Percentiles rank a stretch among this genome's conserved stretches.
These are phyloP conservation scores for Lyophyllum atratum DNA, from an alignment of 768 basidiomycete genomes.

Conservation along the genomic window DNA sequence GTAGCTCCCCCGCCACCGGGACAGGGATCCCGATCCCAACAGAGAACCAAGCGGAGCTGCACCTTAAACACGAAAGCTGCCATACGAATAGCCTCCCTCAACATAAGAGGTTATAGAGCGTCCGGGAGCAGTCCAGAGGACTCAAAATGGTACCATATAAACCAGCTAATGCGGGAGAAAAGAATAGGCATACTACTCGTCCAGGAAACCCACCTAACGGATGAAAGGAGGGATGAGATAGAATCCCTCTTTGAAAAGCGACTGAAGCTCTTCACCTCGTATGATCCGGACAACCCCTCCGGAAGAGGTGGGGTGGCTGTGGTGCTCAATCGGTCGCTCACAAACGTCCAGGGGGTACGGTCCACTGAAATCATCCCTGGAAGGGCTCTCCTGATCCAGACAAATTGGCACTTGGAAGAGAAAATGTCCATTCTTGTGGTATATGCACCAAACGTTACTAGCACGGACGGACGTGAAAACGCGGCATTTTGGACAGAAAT, in stretches of 20 bases:
- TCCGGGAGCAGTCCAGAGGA: neutral
- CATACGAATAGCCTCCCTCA: neutral
- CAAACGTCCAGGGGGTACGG: neutral
- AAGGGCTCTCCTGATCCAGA: neutral
- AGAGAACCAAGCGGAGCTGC: too few relatives aligned
- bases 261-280: conserved; percentile 1
- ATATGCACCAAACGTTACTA: neutral
- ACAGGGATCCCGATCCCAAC: too few relatives aligned
- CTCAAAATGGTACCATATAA: conserved; percentile 3
- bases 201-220: neutral
- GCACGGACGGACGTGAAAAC: neutral
- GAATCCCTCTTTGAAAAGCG: neutral
- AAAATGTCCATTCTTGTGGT: neutral
- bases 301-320: neutral
- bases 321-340: neutral
- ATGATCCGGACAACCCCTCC: neutral
- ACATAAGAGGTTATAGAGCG: conserved; percentile 1
- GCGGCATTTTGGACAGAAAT: neutral
- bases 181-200: neutral
- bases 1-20: too few relatives aligned
- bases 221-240: neutral
- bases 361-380: neutral
- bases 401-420: neutral
- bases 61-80: conserved; percentile 6
- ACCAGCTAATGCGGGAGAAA: conserved; percentile 3